Conservation (phyloP, 1,284 basidiomycete species). For the Ustilago trichophora region DNA sequence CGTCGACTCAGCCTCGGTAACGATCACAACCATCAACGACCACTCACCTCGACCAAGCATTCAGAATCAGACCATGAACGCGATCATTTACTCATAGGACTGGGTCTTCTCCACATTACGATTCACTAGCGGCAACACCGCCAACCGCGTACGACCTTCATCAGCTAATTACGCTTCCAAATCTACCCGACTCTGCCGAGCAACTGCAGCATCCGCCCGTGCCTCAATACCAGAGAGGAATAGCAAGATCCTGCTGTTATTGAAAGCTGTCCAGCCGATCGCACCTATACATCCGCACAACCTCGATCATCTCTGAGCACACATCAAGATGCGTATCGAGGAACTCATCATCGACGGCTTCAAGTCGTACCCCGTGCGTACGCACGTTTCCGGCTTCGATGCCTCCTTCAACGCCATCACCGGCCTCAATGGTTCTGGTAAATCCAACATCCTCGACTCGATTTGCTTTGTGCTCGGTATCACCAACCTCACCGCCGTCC, state of each 20-base stretch:
- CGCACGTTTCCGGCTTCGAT: constrained; percentile 93
- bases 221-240: too few species aligned
- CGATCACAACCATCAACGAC: neutral
- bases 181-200: too few species aligned
- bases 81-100: too few species aligned
- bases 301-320: neutral
- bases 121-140: too few species aligned
- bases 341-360: constrained; percentile 70
- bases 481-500: constrained; percentile 70
- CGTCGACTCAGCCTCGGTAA: constrained; percentile 1
- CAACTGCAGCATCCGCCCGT: too few species aligned
- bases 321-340: constrained; percentile 65
- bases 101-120: too few species aligned
- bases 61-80: too few species aligned
- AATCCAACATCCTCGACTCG: constrained; percentile 71
- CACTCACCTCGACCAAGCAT: neutral
- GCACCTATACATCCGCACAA: too few species aligned
- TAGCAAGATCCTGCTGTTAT: too few species aligned
- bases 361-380: constrained; percentile 84
- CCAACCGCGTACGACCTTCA: too few species aligned
- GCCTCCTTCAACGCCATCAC: constrained; percentile 97
- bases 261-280: too few species aligned
- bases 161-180: too few species aligned
- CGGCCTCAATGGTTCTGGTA: constrained; percentile 80
- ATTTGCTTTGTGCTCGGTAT: constrained; percentile 66